Base-by-base conservation (phyloP, 768 basidiomycete species). In the Clitopilus hobsonii region DNA sequence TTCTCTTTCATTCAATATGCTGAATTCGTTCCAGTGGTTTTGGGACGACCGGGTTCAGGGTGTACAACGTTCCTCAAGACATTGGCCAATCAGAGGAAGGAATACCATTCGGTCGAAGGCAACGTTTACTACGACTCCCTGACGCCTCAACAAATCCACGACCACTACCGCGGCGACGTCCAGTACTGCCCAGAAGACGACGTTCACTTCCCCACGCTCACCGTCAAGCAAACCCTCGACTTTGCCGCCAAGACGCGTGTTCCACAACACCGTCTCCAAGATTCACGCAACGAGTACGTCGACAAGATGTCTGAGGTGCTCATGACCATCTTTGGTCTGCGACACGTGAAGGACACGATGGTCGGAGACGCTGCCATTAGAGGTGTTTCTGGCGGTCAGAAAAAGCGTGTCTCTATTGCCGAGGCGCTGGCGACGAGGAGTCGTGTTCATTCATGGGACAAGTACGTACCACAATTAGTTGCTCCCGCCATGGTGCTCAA, bases 181-280 rank as follows among this genome's bases (percentile, higher is more conserved):
- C 81, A 82, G 53, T 93, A 91, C 65, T 86, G 81, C 56, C 88
- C 89, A 0, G 91, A 91, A 71, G 91, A 93, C 61, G 91, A 95
- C 64, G 74, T 89, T 1, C 91, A 93, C 65, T 89, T 94, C 60
- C 88, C 92, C 5, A 89, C 88, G 8, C 77, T 96, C 24, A 90
- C 88, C 5, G 90, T 93, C 27, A 78, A 81, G 49, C 79, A 92
- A 64, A 92, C 91, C 0, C 74, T 97, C 26, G 72, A 67, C 14
- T 89, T 91, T 55, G 86, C 88, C 0, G 79, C 86, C 0, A 80
- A 76, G 58, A 85, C 82, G 16, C 85, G 91, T 23, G 81, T 81
- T 3, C 91, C 92, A 2, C 81, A 73, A 25, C 70, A 68, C 2
- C 81, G 86, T 26, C 57, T 80, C 6, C 72, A 72, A 0, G 58